Evolutionary conservation across 768 basidiomycete genomes (phyloP).

Genomic region (Lentinula sp.): DNA sequence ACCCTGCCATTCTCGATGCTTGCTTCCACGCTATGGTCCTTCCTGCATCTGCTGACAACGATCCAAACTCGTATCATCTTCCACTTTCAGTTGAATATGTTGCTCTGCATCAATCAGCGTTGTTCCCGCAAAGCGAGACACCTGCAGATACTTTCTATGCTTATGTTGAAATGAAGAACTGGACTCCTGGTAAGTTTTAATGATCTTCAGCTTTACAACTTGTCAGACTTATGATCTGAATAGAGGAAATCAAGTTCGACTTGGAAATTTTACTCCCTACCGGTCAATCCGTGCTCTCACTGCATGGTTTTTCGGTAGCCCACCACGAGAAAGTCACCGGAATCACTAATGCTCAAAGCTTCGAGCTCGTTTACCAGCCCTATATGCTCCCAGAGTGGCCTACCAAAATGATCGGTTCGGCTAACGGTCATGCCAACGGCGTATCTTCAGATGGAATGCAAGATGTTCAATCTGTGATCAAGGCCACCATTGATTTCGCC

Average conservation of each 20-base stretch:
- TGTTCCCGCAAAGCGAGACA: not conserved
- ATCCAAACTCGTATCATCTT: constrained; percentile 17
- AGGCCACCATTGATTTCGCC: not conserved
- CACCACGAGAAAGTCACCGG: not conserved
- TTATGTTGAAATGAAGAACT: not conserved
- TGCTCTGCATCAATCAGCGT: not conserved
- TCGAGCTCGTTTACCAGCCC: constrained; percentile 1
- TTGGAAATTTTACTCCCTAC: not conserved
- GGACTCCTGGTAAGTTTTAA: not conserved
- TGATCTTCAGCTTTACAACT: not conserved
- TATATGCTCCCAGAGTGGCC: not conserved
- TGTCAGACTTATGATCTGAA: not conserved
- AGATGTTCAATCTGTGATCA: not conserved
- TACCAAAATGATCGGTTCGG: not conserved
- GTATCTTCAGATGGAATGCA: not conserved
- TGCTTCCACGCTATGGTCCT: constrained; percentile 19
- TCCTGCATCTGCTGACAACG: constrained; percentile 14
- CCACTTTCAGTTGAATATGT: constrained; percentile 9
- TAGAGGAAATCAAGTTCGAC: constrained; percentile 3
- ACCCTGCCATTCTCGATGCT: constrained; percentile 25
- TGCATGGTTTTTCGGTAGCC: constrained; percentile 2
- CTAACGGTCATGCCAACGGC: not conserved
- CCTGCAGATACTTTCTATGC: not conserved
- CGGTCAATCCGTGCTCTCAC: not conserved
- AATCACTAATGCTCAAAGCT: not conserved